phyloP scores from a whole-genome alignment of 768 basidiomycete genomes.

The Psilocybe subaeruginosa region DNA sequence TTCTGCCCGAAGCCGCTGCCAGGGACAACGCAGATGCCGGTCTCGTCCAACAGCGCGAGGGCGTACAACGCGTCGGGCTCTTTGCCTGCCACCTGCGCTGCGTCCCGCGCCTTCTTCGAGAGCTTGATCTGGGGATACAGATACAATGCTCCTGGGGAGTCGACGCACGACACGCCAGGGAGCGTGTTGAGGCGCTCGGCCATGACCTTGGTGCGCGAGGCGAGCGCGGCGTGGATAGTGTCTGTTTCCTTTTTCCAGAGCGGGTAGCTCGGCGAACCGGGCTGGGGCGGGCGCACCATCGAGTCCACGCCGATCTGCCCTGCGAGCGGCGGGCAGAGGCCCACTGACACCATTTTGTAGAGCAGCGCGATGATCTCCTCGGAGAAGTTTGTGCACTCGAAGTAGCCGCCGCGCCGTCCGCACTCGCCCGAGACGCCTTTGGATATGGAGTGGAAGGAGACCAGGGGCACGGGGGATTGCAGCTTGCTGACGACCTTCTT shows the following conservation, averaged over 20 bases:
- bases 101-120: constrained; percentile 70
- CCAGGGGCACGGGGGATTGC: constrained; percentile 75
- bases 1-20: constrained; percentile 95
- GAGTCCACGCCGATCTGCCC: constrained; percentile 96
- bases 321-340: constrained; percentile 84
- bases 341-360: constrained; percentile 95
- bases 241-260: constrained; percentile 87
- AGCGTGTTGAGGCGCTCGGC: constrained; percentile 77
- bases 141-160: constrained; percentile 92
- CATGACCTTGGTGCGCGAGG: constrained; percentile 73
- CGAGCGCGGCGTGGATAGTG: constrained; percentile 75
- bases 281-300: constrained; percentile 87
- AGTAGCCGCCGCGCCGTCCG: constrained; percentile 96
- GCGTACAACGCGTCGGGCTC: constrained; percentile 91
- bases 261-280: constrained; percentile 73
- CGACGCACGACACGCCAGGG: constrained; percentile 88
- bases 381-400: constrained; percentile 85
- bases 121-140: constrained; percentile 86
- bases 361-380: constrained; percentile 81
- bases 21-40: constrained; percentile 93
- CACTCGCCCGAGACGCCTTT: constrained; percentile 98
- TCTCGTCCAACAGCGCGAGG: constrained; percentile 79
- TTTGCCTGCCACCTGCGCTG: constrained; percentile 72
- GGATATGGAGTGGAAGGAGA: constrained; percentile 97
- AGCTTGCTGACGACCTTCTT: constrained; percentile 80